Conservation (phyloP, 768 basidiomycete species). For the Phallus indusiatus region DNA sequence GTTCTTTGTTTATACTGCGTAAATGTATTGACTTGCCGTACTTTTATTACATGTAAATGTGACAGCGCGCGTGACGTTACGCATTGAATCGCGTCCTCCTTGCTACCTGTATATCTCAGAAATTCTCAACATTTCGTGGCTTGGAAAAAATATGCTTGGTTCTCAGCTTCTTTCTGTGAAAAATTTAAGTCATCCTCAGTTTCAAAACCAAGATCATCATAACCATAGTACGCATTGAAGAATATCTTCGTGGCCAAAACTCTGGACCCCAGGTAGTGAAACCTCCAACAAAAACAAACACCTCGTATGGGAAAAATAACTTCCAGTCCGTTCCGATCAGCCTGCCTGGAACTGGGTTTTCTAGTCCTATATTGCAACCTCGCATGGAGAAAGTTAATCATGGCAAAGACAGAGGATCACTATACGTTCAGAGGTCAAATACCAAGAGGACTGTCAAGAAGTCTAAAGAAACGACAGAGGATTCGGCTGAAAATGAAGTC, state of each 20-base stretch:
- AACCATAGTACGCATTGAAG: not conserved
- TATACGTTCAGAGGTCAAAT: slow-evolving; percentile 16
- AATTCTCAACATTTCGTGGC: no score
- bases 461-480: not conserved
- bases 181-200: not conserved
- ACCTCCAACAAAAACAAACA: not conserved
- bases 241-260: not conserved
- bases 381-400: slow-evolving; percentile 22
- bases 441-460: slow-evolving; percentile 1
- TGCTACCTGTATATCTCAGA: no score
- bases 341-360: slow-evolving; percentile 26
- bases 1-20: slow-evolving; percentile 51
- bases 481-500: slow-evolving; percentile 12
- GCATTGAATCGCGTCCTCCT: not conserved
- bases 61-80: not conserved
- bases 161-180: not conserved
- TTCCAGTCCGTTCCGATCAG: not conserved
- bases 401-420: slow-evolving; percentile 4
- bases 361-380: slow-evolving; percentile 47
- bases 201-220: not conserved
- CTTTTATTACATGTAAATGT: no score
- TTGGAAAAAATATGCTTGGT: not conserved
- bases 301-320: not conserved
- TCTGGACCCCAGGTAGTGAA: not conserved
- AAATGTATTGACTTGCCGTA: slow-evolving; percentile 4